Conservation (phyloP, 306 rosid species). For the Rosa lucieae region DNA sequence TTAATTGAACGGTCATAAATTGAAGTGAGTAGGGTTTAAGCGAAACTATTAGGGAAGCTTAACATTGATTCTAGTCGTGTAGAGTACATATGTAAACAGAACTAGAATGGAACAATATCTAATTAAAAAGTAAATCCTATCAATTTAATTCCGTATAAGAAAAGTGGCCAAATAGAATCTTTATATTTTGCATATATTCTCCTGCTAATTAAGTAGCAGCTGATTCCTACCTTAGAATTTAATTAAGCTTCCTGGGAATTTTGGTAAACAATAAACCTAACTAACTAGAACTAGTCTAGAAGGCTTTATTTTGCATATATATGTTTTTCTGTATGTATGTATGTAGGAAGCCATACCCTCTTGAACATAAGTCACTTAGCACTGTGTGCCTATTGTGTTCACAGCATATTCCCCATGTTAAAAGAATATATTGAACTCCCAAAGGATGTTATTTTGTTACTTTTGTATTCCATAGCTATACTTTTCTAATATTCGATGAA, state of each 20-base stretch:
- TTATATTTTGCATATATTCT: constrained; percentile 24
- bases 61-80: not conserved
- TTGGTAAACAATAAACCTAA: no score
- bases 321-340: not conserved
- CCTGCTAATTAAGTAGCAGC: not conserved
- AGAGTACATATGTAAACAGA: not conserved
- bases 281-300: not conserved
- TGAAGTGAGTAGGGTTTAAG: not conserved
- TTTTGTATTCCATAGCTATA: not conserved
- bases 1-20: not conserved
- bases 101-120: constrained; percentile 23
- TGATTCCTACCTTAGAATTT: constrained; percentile 11
- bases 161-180: constrained; percentile 16
- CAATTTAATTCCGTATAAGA: constrained; percentile 6
- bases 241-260: not conserved
- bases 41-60: not conserved
- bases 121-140: constrained; percentile 15
- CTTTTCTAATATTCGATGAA: not conserved
- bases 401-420: not conserved
- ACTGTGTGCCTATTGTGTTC: not conserved
- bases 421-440: not conserved
- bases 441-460: not conserved
- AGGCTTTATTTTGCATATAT: not conserved
- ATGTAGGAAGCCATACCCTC: not conserved
- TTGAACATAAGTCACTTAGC: not conserved